Conservation (phyloP, 2,329 filamentous ascomycete species). For the Nothophoma quercina region DNA sequence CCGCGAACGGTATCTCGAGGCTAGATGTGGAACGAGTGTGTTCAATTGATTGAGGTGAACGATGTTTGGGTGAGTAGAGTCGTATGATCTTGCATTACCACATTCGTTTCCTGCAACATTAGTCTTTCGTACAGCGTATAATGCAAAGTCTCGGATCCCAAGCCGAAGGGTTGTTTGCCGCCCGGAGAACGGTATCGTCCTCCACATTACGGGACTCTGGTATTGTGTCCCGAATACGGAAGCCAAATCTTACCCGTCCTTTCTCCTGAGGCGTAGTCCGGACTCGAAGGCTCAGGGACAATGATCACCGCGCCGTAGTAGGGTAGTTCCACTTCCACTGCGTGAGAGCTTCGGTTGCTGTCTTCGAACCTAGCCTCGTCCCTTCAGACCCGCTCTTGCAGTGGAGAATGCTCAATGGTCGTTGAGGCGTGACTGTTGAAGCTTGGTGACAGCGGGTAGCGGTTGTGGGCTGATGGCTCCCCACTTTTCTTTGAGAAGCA, state of each 20-base stretch:
- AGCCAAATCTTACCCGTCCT: background rate
- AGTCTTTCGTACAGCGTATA: background rate
- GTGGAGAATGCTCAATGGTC: background rate
- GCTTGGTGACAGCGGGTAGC: constrained; percentile 5
- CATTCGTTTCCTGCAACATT: background rate
- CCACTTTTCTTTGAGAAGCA: background rate
- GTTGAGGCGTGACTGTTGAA: background rate
- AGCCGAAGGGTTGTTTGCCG: background rate
- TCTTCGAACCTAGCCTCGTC: background rate
- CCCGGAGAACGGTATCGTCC: background rate
- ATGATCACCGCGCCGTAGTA: no score
- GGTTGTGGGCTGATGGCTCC: background rate
- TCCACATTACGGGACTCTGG: background rate
- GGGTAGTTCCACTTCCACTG: background rate
- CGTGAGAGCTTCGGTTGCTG: background rate
- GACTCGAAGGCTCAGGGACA: background rate
- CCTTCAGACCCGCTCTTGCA: background rate
- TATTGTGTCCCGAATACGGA: background rate
- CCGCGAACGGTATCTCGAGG: background rate
- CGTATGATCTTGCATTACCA: background rate
- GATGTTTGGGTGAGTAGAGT: background rate
- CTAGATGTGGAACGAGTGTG: background rate
- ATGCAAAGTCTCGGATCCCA: background rate
- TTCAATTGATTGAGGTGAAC: background rate
- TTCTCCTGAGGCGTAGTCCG: background rate